Percentiles rank a stretch among this genome's conserved stretches.
phyloP scores from a whole-genome alignment of 768 basidiomycete genomes.

The Saitozyma podzolica region DNA sequence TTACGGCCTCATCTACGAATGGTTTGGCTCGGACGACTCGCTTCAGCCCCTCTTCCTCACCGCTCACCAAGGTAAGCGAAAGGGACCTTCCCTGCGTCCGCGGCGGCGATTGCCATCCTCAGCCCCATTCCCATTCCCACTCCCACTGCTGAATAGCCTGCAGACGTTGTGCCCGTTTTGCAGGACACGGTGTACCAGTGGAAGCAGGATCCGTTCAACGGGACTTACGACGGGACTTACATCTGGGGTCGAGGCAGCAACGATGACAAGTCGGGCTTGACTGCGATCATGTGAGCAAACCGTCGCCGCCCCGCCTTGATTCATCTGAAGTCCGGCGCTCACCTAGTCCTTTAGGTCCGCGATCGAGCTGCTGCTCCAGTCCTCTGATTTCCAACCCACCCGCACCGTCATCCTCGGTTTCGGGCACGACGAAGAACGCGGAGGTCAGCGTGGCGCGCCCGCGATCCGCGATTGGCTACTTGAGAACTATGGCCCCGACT shows the following conservation, averaged over 20 bases:
- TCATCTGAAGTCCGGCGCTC: slow-evolving; percentile 64
- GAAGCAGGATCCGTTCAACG: slow-evolving; percentile 65
- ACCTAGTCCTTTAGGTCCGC: slow-evolving; percentile 24
- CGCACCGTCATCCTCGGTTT: slow-evolving; percentile 55
- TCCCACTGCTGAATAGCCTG: slow-evolving; percentile 3
- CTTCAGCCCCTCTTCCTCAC: slow-evolving; percentile 65
- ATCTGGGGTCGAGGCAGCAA: slow-evolving; percentile 74
- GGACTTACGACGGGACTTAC: slow-evolving; percentile 56
- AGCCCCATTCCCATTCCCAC: background rate
- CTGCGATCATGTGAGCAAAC: slow-evolving; percentile 57
- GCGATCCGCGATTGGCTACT: slow-evolving; percentile 57
- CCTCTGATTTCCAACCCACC: slow-evolving; percentile 56
- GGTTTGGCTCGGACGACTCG: slow-evolving; percentile 63
- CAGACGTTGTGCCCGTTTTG: slow-evolving; percentile 67
- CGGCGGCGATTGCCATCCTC: background rate
- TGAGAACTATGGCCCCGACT: slow-evolving; percentile 66
- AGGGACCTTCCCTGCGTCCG: background rate
- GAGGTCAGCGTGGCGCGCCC: slow-evolving; percentile 43
- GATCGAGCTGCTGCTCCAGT: slow-evolving; percentile 18
- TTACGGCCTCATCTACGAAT: slow-evolving; percentile 70
- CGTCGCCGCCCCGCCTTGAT: slow-evolving; percentile 60
- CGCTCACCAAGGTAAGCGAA: slow-evolving; percentile 25
- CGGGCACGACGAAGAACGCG: slow-evolving; percentile 23
- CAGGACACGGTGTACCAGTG: slow-evolving; percentile 61
- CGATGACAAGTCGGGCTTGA: slow-evolving; percentile 67